Base-by-base conservation (phyloP, 306 rosid genomes). In the Begonia fuchsioides region DNA sequence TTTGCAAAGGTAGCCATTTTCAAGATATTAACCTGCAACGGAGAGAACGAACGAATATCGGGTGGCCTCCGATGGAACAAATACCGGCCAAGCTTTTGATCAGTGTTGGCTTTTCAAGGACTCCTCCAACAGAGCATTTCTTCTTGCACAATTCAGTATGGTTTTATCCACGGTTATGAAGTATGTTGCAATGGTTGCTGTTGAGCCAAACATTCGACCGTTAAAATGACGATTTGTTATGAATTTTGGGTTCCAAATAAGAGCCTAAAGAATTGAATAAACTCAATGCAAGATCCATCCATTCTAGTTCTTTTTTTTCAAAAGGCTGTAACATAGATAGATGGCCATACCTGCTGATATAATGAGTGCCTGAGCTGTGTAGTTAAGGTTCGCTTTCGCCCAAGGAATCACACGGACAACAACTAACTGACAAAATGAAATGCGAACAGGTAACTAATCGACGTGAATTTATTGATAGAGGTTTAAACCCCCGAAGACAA, bases 341-440 rank as follows among this genome's bases (percentile, higher is more conserved):
- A 46, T 26, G 15, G 56, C 18, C 59, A 17, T 81, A 88, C 97
- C 92, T n/a, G 65, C 79, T 39, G 94, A 84, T 66, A 84, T 90
- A 51, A 84, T 81, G 50, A 90, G 94, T 56, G 97, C 95, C 75
- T 84, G 92, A 58, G 82, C 97, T 48, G 92, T 84, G 44, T 84
- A 79, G 59, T 84, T 90, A 60, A 84, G 90, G 77, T 90, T 90
- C 51, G 80, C 84, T 73, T 81, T 90, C 8, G 95, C 95, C 97
- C 97, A 90, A n/a, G 95, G 97, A 69, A 90, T 1, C 62, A 38
- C 39, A 10, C 93, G 90, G 65, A 84, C 93, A 11, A 84, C 97
- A 57, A 71, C 52, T 62, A 90, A 63, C 97, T 90, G 70, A 13
- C 14, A 59, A 58, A 47, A 49, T 50, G 44, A 47, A 52, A 18